phyloP scores from a whole-genome alignment of 192 early-diverging fungal species.

The Backusella circina region DNA sequence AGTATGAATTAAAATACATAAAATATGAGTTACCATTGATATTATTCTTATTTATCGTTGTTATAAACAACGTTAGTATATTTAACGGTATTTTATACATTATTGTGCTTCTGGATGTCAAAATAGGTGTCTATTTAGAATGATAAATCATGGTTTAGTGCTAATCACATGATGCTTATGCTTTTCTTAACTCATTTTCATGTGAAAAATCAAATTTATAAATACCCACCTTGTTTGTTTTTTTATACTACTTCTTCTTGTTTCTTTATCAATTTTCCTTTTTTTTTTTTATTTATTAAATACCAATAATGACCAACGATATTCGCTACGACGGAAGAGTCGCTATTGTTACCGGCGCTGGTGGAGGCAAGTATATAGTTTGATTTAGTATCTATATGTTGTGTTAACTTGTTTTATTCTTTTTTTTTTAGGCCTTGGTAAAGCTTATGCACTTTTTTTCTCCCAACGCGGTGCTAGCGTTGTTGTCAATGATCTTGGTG shows the following conservation, averaged over 20 bases:
- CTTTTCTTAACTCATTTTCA: not conserved
- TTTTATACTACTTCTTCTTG: not conserved
- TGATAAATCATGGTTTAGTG: not conserved
- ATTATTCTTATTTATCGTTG: too few species aligned
- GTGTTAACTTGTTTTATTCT: not conserved
- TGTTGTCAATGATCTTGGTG: slow-evolving; percentile 96
- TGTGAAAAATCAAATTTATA: slow-evolving; percentile 7
- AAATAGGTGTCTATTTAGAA: not conserved
- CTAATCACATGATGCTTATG: slow-evolving; percentile 4
- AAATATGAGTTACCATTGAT: too few species aligned
- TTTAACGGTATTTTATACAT: too few species aligned
- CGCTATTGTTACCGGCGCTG: slow-evolving; percentile 94
- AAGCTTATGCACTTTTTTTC: slow-evolving; percentile 92
- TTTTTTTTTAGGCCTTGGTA: slow-evolving; percentile 55
- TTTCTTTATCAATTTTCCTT: slow-evolving; percentile 10
- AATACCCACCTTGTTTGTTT: not conserved
- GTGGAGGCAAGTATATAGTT: slow-evolving; percentile 70
- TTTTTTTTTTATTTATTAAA: not conserved
- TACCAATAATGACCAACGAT: slow-evolving; percentile 28
- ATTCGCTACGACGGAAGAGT: slow-evolving; percentile 81
- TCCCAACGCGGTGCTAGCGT: slow-evolving; percentile 87
- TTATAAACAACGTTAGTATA: too few species aligned
- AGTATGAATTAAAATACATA: not conserved
- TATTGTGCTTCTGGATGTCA: not conserved
- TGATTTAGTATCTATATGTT: not conserved